Conservation (phyloP, 2,329 filamentous ascomycete genomes). For the Fusarium sp. region DNA sequence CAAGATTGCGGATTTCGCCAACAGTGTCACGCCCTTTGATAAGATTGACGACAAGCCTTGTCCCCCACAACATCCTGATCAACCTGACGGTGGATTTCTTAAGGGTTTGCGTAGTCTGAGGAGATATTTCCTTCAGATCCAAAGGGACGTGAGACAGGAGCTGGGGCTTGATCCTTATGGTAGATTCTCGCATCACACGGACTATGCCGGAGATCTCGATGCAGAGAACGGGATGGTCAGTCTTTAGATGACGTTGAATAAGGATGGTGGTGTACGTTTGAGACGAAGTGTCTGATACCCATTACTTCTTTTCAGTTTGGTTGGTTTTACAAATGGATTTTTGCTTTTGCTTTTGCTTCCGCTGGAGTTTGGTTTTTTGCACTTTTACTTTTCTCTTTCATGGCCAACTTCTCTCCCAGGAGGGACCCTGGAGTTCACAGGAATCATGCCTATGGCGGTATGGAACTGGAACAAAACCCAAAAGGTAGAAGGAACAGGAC, state of each 20-base stretch:
- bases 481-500: constrained; percentile 25
- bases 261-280: constrained; percentile 10
- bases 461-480: constrained; percentile 14
- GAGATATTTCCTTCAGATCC: constrained; percentile 87
- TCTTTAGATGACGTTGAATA: constrained; percentile 33
- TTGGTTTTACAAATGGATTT: constrained; percentile 22
- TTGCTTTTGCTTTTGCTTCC: background rate
- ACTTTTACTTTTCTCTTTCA: constrained; percentile 7
- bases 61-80: constrained; percentile 80
- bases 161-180: constrained; percentile 56
- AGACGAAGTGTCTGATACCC: constrained; percentile 31
- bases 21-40: constrained; percentile 91
- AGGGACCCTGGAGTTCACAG: constrained; percentile 31
- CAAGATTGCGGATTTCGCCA: constrained; percentile 98
- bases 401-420: constrained; percentile 15
- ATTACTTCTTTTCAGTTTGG: constrained; percentile 14
- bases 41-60: constrained; percentile 69
- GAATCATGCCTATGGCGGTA: constrained; percentile 8
- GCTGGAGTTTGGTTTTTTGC: constrained; percentile 7
- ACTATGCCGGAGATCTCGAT: constrained; percentile 37
- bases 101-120: constrained; percentile 81
- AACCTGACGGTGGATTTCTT: constrained; percentile 88
- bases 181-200: constrained; percentile 31
- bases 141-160: constrained; percentile 73
- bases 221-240: constrained; percentile 47